phyloP scores from a whole-genome alignment of 2,329 filamentous ascomycete genomes.

The Ophiocordyceps australis region DNA sequence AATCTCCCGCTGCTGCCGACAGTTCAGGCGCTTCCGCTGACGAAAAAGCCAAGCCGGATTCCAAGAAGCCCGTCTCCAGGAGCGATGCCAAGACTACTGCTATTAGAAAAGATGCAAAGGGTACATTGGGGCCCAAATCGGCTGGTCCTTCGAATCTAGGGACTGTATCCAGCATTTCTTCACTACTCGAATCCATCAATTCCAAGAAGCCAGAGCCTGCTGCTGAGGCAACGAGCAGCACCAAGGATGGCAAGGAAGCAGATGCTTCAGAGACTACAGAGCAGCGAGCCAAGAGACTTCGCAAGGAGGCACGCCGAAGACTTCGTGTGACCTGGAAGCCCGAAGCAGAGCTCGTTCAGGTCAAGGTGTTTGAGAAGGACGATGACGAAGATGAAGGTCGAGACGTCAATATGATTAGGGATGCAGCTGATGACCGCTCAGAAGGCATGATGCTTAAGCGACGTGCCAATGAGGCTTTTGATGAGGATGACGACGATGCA shows the following conservation, averaged over 20 bases:
- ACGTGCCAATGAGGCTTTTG: conserved; percentile 25
- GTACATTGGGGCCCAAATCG: conserved; percentile 9
- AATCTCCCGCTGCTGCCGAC: conserved; percentile 8
- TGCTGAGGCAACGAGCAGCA: conserved; percentile 19
- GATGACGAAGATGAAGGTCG: conserved; percentile 52
- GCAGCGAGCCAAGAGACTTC: conserved; percentile 46
- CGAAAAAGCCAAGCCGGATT: conserved; percentile 13
- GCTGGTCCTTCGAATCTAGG: conserved; percentile 13
- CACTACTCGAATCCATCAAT: conserved; percentile 31
- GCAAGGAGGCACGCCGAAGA: conserved; percentile 54
- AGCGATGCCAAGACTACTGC: conserved; percentile 5
- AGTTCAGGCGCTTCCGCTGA: conserved; percentile 9
- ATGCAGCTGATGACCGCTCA: conserved; percentile 54
- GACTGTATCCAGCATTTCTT: conserved; percentile 30
- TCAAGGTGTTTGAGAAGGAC: conserved; percentile 55
- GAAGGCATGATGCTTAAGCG: conserved; percentile 53
- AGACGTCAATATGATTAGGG: conserved; percentile 48
- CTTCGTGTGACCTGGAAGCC: conserved; percentile 55
- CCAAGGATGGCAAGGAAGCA: conserved; percentile 28
- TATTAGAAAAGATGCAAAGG: conserved; percentile 12
- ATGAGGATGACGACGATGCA: conserved; percentile 40
- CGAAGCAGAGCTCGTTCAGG: conserved; percentile 45
- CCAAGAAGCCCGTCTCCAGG: conserved; percentile 7
- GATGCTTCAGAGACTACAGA: conserved; percentile 47
- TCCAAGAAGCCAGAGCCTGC: conserved; percentile 18